Evolutionary conservation across 192 early-diverging fungal genomes (phyloP), one percentile per base, ranked within the genome.

Genomic region (Rhizophagus prolifer): DNA sequence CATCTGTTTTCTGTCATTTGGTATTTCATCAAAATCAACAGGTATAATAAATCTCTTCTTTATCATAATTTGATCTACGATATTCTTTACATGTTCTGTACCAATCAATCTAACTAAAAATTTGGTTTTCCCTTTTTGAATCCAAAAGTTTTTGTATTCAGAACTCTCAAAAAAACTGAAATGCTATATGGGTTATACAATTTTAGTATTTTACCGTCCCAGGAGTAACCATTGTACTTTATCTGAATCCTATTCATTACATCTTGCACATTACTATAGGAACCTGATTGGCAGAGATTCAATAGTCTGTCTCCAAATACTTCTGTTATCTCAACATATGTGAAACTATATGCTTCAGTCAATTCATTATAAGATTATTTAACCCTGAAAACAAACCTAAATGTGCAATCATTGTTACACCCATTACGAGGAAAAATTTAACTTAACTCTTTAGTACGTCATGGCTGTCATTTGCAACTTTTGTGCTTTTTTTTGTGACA

Each of bases 151-250:
- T 26, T 25, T 5, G 25, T 25, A 60, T 26, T 60, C 25, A 25
- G 9, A 60, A 23, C 9, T 25, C 3, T 60, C 25, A 60, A 60
- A 60, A 60, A 60, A 60, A 23, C 59, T 60, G 25, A 60, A 25
- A 60, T 60, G 59, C 59, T 60, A 26, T 60, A 60, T 60, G 59
- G 59, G 25, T 60, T 60, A 60, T 60, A 60, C 25, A 60, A n/a
- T 9, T 60, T 60, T 9, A n/a, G n/a, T n/a, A 60, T 60, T 8
- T 60, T 60, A 13, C n/a, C 59, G 9, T 60, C 5, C 59, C 59
- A 60, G 25, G 59, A 60, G 4, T 60, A 60, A 60, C 59, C 59
- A 47, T 47, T 47, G 2, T 47, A 47, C 13, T 47, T 47, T 47
- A 13, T 47, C 46, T 47, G 46, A 47, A 47, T 6, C 13, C 10